A percentile compares a stretch with the other conserved stretches of the same genome.
Evolutionary conservation across 345 rosid species (phyloP).

Genomic region (Linum lewisii): DNA sequence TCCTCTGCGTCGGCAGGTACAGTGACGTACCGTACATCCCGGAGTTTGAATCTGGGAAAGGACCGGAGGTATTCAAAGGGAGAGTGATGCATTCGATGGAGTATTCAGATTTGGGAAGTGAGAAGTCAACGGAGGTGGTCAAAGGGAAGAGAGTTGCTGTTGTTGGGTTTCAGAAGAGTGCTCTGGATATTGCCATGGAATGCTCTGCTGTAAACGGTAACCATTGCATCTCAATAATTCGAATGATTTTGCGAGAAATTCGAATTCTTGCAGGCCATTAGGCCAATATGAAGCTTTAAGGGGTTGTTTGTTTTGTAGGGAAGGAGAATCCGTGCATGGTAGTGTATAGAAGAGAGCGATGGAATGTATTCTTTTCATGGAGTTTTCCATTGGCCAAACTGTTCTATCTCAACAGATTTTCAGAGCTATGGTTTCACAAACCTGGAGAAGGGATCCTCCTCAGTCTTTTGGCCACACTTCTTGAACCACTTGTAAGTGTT

Average conservation of each 20-base stretch:
- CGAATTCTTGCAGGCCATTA: too few relatives aligned
- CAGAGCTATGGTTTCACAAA: constrained; percentile 40
- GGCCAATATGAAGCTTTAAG: too few relatives aligned
- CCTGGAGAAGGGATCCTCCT: constrained; percentile 37
- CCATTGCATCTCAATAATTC: too few relatives aligned
- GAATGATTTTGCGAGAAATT: too few relatives aligned
- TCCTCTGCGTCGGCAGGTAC: constrained; percentile 30
- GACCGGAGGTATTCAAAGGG: constrained; percentile 36
- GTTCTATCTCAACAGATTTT: constrained; percentile 34
- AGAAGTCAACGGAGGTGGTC: constrained; percentile 9
- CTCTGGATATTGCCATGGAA: constrained; percentile 33
- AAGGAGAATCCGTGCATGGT: constrained; percentile 27
- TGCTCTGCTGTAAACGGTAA: constrained; percentile 26
- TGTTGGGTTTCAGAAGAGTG: constrained; percentile 32
- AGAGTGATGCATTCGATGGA: constrained; percentile 42
- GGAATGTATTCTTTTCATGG: constrained; percentile 39
- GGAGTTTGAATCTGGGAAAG: constrained; percentile 24
- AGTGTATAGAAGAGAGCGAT: constrained; percentile 28
- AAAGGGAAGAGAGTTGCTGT: constrained; percentile 27
- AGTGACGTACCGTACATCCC: constrained; percentile 35
- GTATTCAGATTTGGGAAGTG: constrained; percentile 18
- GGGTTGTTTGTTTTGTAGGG: constrained; percentile 15
- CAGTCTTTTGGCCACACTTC: constrained; percentile 26
- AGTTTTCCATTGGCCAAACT: constrained; percentile 20
- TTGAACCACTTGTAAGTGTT: constrained; percentile 28